These are phyloP conservation scores for Suillus cothurnatus DNA, from an alignment of 768 basidiomycete genomes.

Conservation along the genomic window DNA sequence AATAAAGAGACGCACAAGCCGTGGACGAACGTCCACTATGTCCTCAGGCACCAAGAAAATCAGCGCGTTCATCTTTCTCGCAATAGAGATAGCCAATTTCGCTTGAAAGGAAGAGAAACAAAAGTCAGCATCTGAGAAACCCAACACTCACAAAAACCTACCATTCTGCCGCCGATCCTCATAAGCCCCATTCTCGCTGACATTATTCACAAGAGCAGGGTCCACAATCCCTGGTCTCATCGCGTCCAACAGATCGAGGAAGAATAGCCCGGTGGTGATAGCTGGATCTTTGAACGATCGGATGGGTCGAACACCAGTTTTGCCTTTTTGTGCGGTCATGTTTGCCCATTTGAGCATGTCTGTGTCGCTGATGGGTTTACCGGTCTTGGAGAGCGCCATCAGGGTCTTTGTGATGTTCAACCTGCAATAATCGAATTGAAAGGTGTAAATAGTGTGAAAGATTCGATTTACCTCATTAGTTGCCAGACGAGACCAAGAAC, in stretches of 20 bases:
- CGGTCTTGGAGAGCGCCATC: constrained; percentile 66
- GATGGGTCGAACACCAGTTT: constrained; percentile 61
- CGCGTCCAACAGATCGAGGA: constrained; percentile 89
- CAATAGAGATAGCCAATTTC: constrained; percentile 96
- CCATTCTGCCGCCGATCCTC: constrained; percentile 94
- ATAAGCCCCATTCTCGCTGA: constrained; percentile 63
- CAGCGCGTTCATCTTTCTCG: constrained; percentile 94
- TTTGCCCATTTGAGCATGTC: constrained; percentile 99
- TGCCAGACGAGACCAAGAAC: constrained; percentile 98
- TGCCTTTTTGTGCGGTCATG: constrained; percentile 74
- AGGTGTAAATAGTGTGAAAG: not conserved
- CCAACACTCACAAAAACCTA: constrained; percentile 37
- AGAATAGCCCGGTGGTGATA: constrained; percentile 87
- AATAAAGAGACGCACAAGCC: constrained; percentile 61
- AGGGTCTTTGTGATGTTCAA: constrained; percentile 92
- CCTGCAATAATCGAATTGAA: constrained; percentile 35
- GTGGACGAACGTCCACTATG: constrained; percentile 91
- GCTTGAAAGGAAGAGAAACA: constrained; percentile 47
- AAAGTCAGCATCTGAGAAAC: constrained; percentile 4
- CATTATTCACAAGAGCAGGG: constrained; percentile 71
- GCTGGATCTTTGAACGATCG: constrained; percentile 94
- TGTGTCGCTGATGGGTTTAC: constrained; percentile 84
- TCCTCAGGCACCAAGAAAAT: constrained; percentile 98
- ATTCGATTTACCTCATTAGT: constrained; percentile 74
- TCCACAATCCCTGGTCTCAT: constrained; percentile 96